Evolutionary conservation across 148 eudicot species (phyloP), one percentile per base, ranked within the genome.

Genomic region (Nyssa sinensis): DNA sequence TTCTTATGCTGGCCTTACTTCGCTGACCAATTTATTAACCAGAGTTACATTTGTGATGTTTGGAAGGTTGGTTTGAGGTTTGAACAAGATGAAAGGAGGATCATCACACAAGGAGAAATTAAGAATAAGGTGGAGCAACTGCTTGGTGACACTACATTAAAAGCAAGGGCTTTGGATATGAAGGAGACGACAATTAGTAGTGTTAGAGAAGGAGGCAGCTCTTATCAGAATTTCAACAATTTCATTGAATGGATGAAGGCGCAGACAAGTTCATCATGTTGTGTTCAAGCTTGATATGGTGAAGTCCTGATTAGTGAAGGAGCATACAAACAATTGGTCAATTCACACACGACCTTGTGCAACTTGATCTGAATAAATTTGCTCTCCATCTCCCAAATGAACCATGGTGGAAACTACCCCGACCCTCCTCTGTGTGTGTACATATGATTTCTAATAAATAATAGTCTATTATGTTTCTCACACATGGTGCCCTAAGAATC

Each of bases 1-100:
- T 59, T 75, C 60, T 67, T 75, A 39, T 75, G 78, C 30, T 75
- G 78, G 72, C 78, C 78, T 33, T 75, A 75, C 71, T 75, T 75
- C 57, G 71, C 71, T 0, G 78, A 75, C 23, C 78, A 75, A 47
- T 67, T 75, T 17, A 8, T 75, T 17, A 58, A 75, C 41, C 65
- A 66, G 57, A 75, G 58, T 16, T 75, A 75, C 11, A 60, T 75
- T 8, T 67, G 72, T 75, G 78, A 75, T 59, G 65, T 59, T n/a
- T 75, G 78, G 72, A 67, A 59, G 66, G 39, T 30, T 11, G 78
- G 78, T 1, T 28, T 75, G 60, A 44, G 78, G 5, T 75, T 67
- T 21, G 72, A 75, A n/a, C 59, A 31, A 44, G 72, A 75, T 60
- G 73, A 75, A n/a, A 67, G 19, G 12, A 67, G 78, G 14, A 75